Base-by-base conservation (phyloP, 108 stramenopile genomes). In the Cyclotella sp. region DNA sequence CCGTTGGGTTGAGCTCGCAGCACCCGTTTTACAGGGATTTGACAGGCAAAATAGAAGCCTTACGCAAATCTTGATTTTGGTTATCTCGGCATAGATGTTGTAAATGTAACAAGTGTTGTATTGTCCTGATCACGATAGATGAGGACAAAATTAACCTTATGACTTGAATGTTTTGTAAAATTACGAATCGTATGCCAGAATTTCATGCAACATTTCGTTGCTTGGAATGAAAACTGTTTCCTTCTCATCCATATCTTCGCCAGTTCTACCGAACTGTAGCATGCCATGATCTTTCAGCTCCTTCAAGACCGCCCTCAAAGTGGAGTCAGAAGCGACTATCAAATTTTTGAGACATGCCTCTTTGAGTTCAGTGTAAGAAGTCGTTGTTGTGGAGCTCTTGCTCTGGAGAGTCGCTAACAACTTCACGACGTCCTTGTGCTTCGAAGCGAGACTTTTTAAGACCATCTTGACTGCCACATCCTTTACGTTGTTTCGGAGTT, bases 261-360 rank as follows among this genome's bases (percentile, higher is more conserved):
- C 71, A 27, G 62, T 57, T 42, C 63, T 77, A 26, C 69, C 68
- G 24, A 51, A 21, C 16, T 42, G 61, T 22, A 91, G 74, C 19
- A 93, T 79, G 14, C 65, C 65, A 65, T 93, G 92, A 62, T 93
- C 92, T 3, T 30, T 69, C 16, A 91, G 62, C 71, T 93, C 92
- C 27, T 67, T 70, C 60, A 93, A 49, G 30, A 85, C 86, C 18
- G 43, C 47, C 0, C 88, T 72, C 46, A 93, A 65, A 22, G 67
- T 68, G 10, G 75, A 24, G 54, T 93, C 90, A 4, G 59, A 62
- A n/a, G 53, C 54, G 9, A 88, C 69, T 15, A 87, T 63, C 64
- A 85, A 75, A 39, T 79, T 78, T 46, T 72, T 73, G 52, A 69
- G 55, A 57, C 92, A 93, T n/a, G 76, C 73, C n/a, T 86, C 65